Evolutionary conservation across 2,329 filamentous ascomycete species (phyloP).

Genomic region (Aspergillus uvarum): DNA sequence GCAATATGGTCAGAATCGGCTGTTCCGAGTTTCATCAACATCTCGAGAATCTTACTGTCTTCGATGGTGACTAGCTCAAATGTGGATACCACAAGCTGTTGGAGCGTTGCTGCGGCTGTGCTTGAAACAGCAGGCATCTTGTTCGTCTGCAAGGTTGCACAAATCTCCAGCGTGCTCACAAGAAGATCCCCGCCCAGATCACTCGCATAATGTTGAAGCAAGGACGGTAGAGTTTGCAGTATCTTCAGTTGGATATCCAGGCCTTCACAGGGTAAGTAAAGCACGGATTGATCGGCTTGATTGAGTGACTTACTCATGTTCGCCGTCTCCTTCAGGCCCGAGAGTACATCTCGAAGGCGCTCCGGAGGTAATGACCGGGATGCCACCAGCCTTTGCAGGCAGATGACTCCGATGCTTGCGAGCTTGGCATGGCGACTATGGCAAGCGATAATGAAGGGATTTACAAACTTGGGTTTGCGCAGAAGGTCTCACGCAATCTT

Average conservation of each 20-base stretch:
- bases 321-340: conserved; percentile 82
- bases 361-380: conserved; percentile 74
- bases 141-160: conserved; percentile 83
- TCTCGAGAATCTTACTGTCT: conserved; percentile 60
- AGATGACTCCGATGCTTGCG: conserved; percentile 81
- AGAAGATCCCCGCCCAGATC: conserved; percentile 80
- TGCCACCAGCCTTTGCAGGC: conserved; percentile 84
- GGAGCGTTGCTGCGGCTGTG: conserved; percentile 92
- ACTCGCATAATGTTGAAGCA: conserved; percentile 84
- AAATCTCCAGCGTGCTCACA: conserved; percentile 81
- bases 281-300: neutral
- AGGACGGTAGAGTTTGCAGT: conserved; percentile 81
- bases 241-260: conserved; percentile 96
- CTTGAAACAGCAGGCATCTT: conserved; percentile 94
- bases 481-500: conserved; percentile 66
- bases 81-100: conserved; percentile 86
- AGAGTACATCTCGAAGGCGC: conserved; percentile 80
- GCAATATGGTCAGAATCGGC: conserved; percentile 8
- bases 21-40: neutral
- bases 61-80: conserved; percentile 88
- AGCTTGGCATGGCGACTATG: conserved; percentile 87
- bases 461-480: conserved; percentile 78
- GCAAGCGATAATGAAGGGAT: conserved; percentile 92
- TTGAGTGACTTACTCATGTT: conserved; percentile 57
- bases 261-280: conserved; percentile 41